Evolutionary conservation across 495 filamentous ascomycete genomes (phyloP).

Genomic region (Hyaloscypha finlandica): DNA sequence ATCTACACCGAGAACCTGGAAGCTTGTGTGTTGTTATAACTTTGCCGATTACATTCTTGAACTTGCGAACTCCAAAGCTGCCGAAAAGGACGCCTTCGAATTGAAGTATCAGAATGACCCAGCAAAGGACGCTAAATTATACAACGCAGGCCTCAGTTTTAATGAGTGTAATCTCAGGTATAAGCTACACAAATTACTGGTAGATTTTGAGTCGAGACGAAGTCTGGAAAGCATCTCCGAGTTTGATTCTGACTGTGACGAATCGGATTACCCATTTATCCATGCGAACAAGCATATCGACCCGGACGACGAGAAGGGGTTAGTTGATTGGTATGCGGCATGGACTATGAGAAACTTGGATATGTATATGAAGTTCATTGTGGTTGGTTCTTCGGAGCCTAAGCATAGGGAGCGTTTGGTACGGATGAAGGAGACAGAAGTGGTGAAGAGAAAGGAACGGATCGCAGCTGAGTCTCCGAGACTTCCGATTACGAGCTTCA

Average conservation of each 20-base stretch:
- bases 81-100: conserved; percentile 34
- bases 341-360: conserved; percentile 51
- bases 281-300: conserved; percentile 47
- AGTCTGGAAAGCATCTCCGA: neutral
- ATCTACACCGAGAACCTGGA: conserved; percentile 40
- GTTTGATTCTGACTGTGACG: conserved; percentile 22
- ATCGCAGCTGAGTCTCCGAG: neutral
- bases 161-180: conserved; percentile 34
- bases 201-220: conserved; percentile 27
- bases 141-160: conserved; percentile 32
- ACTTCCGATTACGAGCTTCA: neutral
- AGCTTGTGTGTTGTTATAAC: conserved; percentile 38
- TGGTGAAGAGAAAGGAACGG: neutral
- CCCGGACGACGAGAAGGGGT: conserved; percentile 52
- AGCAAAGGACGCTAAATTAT: conserved; percentile 26
- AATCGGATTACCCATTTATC: conserved; percentile 42
- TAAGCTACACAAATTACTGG: conserved; percentile 27
- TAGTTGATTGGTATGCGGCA: conserved; percentile 56
- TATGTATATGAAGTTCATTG: conserved; percentile 47
- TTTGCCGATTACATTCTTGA: conserved; percentile 40
- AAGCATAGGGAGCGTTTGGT: neutral
- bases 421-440: neutral
- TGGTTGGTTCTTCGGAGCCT: conserved; percentile 37
- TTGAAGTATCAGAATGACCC: conserved; percentile 10
- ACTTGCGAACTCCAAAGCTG: conserved; percentile 42